Conservation (phyloP, 2,329 filamentous ascomycete species). For the Talaromyces marneffei region DNA sequence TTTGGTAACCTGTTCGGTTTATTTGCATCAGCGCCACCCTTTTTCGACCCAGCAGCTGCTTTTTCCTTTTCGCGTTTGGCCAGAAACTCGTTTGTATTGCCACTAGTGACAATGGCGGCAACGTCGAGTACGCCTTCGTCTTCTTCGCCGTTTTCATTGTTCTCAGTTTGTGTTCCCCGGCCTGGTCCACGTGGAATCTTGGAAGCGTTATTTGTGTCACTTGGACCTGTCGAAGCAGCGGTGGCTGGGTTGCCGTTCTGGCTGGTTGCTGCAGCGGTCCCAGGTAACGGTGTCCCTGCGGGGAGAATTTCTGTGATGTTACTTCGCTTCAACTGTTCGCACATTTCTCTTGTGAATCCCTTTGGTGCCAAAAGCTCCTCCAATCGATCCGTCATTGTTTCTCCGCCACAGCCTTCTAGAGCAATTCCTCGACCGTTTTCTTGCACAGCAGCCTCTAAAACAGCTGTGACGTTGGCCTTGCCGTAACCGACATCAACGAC, state of each 20-base stretch:
- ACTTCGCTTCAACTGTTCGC: conserved; percentile 60
- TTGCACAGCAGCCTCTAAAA: conserved; percentile 75
- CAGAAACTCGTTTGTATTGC: conserved; percentile 57
- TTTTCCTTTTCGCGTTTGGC: conserved; percentile 60
- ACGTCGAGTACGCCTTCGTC: conserved; percentile 61
- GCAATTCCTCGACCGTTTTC: conserved; percentile 59
- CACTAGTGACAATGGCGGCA: conserved; percentile 56
- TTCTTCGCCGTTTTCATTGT: conserved; percentile 43
- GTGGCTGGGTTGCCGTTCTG: conserved; percentile 49
- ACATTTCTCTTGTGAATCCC: conserved; percentile 57
- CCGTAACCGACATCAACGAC: conserved; percentile 86
- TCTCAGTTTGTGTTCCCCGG: conserved; percentile 49
- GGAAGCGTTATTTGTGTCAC: conserved; percentile 35
- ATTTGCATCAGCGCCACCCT: conserved; percentile 41
- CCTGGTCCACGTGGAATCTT: conserved; percentile 50
- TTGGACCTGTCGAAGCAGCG: conserved; percentile 51
- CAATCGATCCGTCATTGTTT: conserved; percentile 74
- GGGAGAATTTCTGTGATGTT: conserved; percentile 58
- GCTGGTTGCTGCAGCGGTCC: conserved; percentile 36
- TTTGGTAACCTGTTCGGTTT: conserved; percentile 53
- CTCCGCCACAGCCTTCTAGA: conserved; percentile 68
- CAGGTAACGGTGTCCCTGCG: conserved; percentile 49
- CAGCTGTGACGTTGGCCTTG: conserved; percentile 88
- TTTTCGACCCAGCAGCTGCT: conserved; percentile 49
- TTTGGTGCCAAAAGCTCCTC: conserved; percentile 57